A percentile compares a stretch with the other conserved stretches of the same genome.
Conservation (phyloP, 192 early-diverging fungal genomes). For the Linnemannia zychae region DNA sequence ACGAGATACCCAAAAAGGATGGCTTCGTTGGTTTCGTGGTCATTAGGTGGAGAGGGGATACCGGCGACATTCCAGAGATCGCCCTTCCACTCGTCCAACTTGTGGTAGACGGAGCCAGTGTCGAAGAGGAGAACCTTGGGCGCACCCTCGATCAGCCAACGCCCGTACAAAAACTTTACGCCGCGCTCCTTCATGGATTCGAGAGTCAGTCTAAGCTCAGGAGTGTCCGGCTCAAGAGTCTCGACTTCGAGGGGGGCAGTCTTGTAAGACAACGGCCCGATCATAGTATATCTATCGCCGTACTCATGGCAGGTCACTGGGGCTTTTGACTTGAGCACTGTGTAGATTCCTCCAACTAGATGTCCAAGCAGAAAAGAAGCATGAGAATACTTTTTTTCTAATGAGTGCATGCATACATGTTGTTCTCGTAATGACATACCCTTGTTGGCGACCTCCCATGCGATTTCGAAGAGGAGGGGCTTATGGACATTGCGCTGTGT, state of each 20-base stretch:
- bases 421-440: constrained; percentile 56
- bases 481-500: constrained; percentile 62
- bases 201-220: constrained; percentile 74
- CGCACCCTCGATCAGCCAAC: constrained; percentile 94
- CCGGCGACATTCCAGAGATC: constrained; percentile 90
- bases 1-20: constrained; percentile 94
- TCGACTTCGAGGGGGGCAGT: constrained; percentile 93
- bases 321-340: constrained; percentile 95
- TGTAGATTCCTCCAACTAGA: constrained; percentile 96
- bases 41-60: constrained; percentile 90
- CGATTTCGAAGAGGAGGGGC: constrained; percentile 91
- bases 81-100: constrained; percentile 93
- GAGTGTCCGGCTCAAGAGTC: constrained; percentile 75
- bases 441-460: constrained; percentile 99
- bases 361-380: background rate
- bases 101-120: constrained; percentile 78
- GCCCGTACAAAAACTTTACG: constrained; percentile 86
- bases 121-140: constrained; percentile 91
- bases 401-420: background rate
- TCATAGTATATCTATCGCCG: constrained; percentile 91
- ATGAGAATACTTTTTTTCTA: background rate
- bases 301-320: constrained; percentile 94
- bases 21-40: constrained; percentile 92
- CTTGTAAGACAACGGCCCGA: constrained; percentile 88
- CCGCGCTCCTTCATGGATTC: constrained; percentile 76